Base-by-base conservation (phyloP, 345 rosid genomes). In the Populus nigra region DNA sequence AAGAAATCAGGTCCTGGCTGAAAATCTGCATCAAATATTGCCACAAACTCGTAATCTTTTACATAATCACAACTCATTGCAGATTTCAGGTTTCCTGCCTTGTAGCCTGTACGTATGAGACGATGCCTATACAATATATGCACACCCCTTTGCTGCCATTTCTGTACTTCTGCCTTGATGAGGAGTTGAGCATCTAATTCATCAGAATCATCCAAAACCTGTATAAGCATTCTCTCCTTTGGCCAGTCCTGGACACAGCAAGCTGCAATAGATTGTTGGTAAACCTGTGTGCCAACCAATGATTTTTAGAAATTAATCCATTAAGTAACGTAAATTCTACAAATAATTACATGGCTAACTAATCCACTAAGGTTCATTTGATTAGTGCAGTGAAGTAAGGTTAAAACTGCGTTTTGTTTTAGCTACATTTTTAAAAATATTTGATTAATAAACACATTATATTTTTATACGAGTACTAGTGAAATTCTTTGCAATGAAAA, bases 81-180 rank as follows among this genome's bases (percentile, higher is more conserved):
- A 85, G 98, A 92, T 81, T 91, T 93, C 74, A 93, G 97, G 80
- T 93, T 93, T 71, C 98, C 98, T 9, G 98, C 98, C 86, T 93
- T 93, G 84, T 90, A 93, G 71, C 98, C 98, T 2, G 97, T 89
- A 50, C 94, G 90, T 55, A 93, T 88, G 63, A 93, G 96, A 65
- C 98, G 97, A 71, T 93, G 98, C 53, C 98, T 87, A 76, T 93
- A 93, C 75, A 91, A 18, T 45, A 93, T 89, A 63, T 77, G 88
- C 25, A 91, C 88, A 78, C 97, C 98, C 81, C 93, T 87, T 70
- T 91, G 96, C 69, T 93, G 98, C 97, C 98, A 93, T 82, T 91
- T 93, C 81, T 87, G 93, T 39, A 93, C 97, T 85, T 93, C 98
- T 18, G 94, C 88, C 81, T 93, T 90, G 73, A 93, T 89, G 76